Evolutionary conservation across 495 filamentous ascomycete species (phyloP), one percentile per base, ranked within the genome.

Genomic region (Trichoderma asperelloides): DNA sequence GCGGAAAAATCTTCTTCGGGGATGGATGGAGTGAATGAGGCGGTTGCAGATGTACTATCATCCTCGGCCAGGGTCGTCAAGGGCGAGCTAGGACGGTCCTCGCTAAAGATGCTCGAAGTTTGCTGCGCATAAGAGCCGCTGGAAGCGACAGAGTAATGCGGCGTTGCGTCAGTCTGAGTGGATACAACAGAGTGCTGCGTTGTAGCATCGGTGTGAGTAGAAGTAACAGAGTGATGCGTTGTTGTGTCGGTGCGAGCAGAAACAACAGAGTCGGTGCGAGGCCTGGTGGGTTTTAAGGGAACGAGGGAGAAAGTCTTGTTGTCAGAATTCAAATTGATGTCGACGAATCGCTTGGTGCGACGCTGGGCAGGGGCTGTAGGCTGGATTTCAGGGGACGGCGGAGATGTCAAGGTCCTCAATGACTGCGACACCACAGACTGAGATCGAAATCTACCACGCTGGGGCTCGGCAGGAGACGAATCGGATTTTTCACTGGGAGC

Each of bases 281-380:
- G 47, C 70, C 71, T 21, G 70, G 66, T 27, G 67, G 65, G n/a
- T n/a, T 65, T n/a, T 64, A 69, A 68, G 49, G 66, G 74, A 39
- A 81, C 71, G 33, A 82, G 67, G 27, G 79, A 78, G 69, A 83
- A 83, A 13, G 81, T 83, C 69, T 81, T 81, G 62, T 33, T 63
- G 73, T 83, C 79, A 8, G 81, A 67, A 68, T 83, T 60, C 15
- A 60, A 25, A 25, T 60, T 73, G 51, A 81, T 71, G 41, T 71
- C 73, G 40, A 83, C 75, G 66, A 76, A 63, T 37, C 41, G 23
- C 41, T 49, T 65, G n/a, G 39, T 16, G 18, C 64, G 64, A 30
- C 64, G 64, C 12, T 60, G 55, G n/a, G 23, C 55, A 28, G 55
- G 55, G 23, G 27, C 55, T 15, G 55, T n/a, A 28, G 55, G 23